These are phyloP conservation scores for Aspergillus novofumigatus DNA, from an alignment of 2,329 filamentous ascomycete genomes.

Conservation along the genomic window DNA sequence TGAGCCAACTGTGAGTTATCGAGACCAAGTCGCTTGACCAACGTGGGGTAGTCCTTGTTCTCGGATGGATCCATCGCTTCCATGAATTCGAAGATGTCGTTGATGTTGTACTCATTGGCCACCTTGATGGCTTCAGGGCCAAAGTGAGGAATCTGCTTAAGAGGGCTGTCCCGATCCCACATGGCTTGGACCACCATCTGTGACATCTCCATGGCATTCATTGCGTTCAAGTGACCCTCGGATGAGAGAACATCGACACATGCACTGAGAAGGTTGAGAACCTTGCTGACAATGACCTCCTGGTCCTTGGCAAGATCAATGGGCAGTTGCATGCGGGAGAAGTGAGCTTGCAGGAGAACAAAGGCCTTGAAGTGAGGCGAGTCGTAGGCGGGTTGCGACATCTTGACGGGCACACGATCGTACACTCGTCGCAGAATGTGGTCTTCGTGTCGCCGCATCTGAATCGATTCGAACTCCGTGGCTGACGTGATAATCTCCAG, in stretches of 20 bases:
- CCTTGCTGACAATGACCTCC: constrained; percentile 77
- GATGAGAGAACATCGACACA: constrained; percentile 94
- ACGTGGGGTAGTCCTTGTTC: constrained; percentile 71
- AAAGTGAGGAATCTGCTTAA: constrained; percentile 98
- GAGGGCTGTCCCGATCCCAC: constrained; percentile 95
- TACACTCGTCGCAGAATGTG: constrained; percentile 85
- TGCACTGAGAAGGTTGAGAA: constrained; percentile 82
- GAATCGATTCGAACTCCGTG: constrained; percentile 91
- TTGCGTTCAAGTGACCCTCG: constrained; percentile 92
- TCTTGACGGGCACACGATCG: constrained; percentile 90
- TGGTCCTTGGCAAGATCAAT: constrained; percentile 96
- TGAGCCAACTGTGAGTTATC: constrained; percentile 77
- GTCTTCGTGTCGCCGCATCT: constrained; percentile 90
- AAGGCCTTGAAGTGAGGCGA: constrained; percentile 99
- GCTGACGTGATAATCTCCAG: constrained; percentile 96
- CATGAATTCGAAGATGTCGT: constrained; percentile 97
- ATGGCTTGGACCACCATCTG: constrained; percentile 99
- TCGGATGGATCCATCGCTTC: constrained; percentile 96
- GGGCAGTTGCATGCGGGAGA: constrained; percentile 93
- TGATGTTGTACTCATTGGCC: constrained; percentile 76
- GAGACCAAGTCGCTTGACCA: constrained; percentile 75
- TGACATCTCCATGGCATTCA: constrained; percentile 98
- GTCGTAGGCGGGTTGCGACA: constrained; percentile 78
- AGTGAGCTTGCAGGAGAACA: constrained; percentile 94
- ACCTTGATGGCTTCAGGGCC: constrained; percentile 75